phyloP scores from a whole-genome alignment of 2,329 filamentous ascomycete species.

The Penicillium sp. region DNA sequence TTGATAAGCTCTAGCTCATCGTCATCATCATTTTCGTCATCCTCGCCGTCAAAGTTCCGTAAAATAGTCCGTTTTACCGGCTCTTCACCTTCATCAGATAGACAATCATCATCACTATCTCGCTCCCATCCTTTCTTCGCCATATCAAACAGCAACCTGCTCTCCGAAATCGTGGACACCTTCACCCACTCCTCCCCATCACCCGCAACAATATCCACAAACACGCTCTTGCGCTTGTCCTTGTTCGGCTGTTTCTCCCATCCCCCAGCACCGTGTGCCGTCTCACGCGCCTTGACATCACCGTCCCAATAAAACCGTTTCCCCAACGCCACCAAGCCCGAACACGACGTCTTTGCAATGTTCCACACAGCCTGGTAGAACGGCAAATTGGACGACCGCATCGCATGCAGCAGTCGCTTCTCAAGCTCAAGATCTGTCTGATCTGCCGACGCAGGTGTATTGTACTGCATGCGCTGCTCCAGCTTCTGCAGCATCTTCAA shows the following conservation, averaged over 20 bases:
- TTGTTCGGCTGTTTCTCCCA: conserved; percentile 31
- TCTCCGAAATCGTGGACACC: conserved; percentile 64
- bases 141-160: conserved; percentile 64
- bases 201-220: conserved; percentile 64
- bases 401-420: conserved; percentile 50
- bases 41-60: conserved; percentile 31
- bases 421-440: conserved; percentile 22
- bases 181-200: conserved; percentile 67
- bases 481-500: conserved; percentile 49
- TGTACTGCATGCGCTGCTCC: conserved; percentile 22
- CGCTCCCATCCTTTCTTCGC: conserved; percentile 65
- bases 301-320: conserved; percentile 54
- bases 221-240: conserved; percentile 51
- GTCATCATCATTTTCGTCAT: conserved; percentile 48
- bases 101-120: conserved; percentile 46
- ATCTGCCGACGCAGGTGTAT: background rate
- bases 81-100: conserved; percentile 25
- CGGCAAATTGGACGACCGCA: conserved; percentile 64
- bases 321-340: conserved; percentile 56
- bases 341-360: conserved; percentile 56
- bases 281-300: background rate
- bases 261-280: conserved; percentile 1
- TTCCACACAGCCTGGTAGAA: conserved; percentile 65
- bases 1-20: conserved; percentile 60
- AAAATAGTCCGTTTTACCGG: conserved; percentile 20